phyloP scores from a whole-genome alignment of 306 rosid genomes.

The Quercus wislizeni region DNA sequence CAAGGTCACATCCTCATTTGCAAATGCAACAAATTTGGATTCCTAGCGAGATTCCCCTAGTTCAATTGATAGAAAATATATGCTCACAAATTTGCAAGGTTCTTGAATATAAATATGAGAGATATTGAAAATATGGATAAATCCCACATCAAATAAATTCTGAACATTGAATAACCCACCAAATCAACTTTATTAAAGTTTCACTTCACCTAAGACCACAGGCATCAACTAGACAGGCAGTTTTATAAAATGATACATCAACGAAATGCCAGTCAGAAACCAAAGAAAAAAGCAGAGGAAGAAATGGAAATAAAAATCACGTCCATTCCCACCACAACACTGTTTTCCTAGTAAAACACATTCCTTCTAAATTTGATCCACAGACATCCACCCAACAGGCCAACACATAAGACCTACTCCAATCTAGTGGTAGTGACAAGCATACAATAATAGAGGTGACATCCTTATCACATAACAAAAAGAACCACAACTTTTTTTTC shows the following conservation, averaged over 20 bases:
- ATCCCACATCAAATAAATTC: no score
- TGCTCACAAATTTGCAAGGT: not conserved
- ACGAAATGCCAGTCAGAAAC: not conserved
- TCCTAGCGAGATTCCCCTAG: not conserved
- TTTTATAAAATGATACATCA: slow-evolving; percentile 1
- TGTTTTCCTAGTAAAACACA: not conserved
- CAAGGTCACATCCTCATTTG: not conserved
- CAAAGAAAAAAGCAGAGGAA: slow-evolving; percentile 3
- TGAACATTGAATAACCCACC: no score
- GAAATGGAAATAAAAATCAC: not conserved
- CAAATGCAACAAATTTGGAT: not conserved
- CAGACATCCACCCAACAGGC: no score
- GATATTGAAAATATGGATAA: not conserved
- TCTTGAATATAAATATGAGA: not conserved
- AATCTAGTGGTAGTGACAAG: no score
- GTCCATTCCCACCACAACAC: not conserved
- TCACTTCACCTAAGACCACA: no score
- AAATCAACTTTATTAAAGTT: no score
- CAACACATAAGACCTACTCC: not conserved
- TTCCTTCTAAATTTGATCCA: not conserved
- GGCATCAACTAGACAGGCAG: not conserved
- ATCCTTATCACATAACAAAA: no score
- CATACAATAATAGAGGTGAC: no score
- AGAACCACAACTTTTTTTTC: no score
- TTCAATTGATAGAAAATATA: not conserved